Evolutionary conservation across 225 moss, liverwort and hornwort genomes (phyloP), one percentile per base, ranked within the genome.

Genomic region (Anthoceros angustus): DNA sequence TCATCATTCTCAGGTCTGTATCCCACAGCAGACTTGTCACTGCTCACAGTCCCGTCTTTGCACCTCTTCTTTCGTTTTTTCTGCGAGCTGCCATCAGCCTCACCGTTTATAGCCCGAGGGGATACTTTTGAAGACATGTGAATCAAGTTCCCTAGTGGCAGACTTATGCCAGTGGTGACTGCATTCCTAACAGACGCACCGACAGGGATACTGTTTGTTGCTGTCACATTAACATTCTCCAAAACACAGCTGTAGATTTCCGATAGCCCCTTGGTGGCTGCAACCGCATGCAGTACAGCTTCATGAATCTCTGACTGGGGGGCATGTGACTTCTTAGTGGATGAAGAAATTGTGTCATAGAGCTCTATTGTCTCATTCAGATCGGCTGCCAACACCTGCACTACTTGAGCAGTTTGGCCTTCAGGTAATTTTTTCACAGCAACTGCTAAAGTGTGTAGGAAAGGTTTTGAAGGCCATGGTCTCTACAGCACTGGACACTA

Each of bases 401-500:
- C 72, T 43, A 92, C 72, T 70, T 73, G 83, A 48, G 86, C 73
- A 63, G 86, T 83, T 73, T 92, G 98, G 68, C 98, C 92, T 79
- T 98, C 98, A 12, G 98, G 92, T 62, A 89, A 73, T 64, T 78
- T 74, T 39, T 70, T 77, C 71, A 86, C 76, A 68, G 81, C 92
- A 64, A 76, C 74, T 55, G 84, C 84, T 70, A 92, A 68, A 41
- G 82, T 78, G 18, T 70, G 62, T 46, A 87, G 76, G 66, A 81
- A 82, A 4, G 71, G 67, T 42, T 80, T 79, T 40, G 76, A 72
- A 60, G 82, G n/a, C n/a, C n/a, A n/a, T n/a, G n/a, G n/a, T n/a
- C n/a, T n/a, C n/a, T n/a, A n/a, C n/a, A n/a, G n/a, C n/a, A n/a
- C n/a, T n/a, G n/a, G n/a, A n/a, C n/a, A n/a, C n/a, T n/a, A n/a